Evolutionary conservation across 495 filamentous ascomycete species (phyloP), one percentile per base, ranked within the genome.

Genomic region (Aspergillus saccharolyticus): DNA sequence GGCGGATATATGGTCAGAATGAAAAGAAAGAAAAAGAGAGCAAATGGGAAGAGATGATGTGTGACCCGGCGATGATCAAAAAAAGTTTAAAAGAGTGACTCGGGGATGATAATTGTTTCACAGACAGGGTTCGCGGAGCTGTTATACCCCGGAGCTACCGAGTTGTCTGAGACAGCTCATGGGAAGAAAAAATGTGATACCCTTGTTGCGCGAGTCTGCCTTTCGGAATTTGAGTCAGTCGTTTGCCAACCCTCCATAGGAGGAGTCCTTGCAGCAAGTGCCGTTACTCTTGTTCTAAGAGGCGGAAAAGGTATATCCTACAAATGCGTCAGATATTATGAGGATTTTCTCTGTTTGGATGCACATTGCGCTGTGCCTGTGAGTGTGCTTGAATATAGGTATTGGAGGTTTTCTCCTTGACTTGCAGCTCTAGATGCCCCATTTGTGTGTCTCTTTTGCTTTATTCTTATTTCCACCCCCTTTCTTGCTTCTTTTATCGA

Each of bases 151-250:
- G 73, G 74, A 72, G 70, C 72, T 72, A 69, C 68, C 62, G 69
- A 72, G 72, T 62, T 75, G 73, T 72, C 73, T 74, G 72, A 68
- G 71, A 73, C 74, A 75, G 63, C 73, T 74, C 71, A 70, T 70
- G 70, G 72, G 68, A 75, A 72, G 33, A 39, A 71, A 70, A 75
- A 77, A 77, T 76, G 68, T 77, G 74, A 78, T 78, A 78, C 74
- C 74, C 75, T 76, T 76, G 70, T 68, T 72, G 71, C 71, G 73
- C 68, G 70, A 70, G 70, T 76, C 70, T 73, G 70, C 70, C 70
- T 71, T 68, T 65, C 61, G 66, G 67, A 66, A 66, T 71, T 65
- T 63, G 67, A 72, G 67, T 70, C 68, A 74, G 68, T 67, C 69
- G 69, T 69, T 70, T 66, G 71, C 70, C 66, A 66, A 66, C 60